A percentile compares a stretch with the other conserved stretches of the same genome.
Conservation (phyloP, 805 yeast genomes). For the Hanseniaspora lindneri region DNA sequence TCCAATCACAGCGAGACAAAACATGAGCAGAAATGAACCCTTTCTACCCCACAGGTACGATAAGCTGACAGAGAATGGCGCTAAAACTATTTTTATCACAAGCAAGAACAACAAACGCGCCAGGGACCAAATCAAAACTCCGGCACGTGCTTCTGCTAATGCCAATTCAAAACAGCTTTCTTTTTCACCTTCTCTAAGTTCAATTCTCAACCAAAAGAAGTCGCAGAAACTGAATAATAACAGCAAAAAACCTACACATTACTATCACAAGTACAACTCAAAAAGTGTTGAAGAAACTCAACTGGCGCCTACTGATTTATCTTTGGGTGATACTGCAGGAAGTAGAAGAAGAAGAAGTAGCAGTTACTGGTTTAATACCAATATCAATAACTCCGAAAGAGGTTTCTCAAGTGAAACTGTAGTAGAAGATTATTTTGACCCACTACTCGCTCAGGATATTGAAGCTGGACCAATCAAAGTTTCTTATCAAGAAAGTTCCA, state of each 20-base stretch:
- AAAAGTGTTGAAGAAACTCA: background rate
- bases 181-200: conserved; percentile 12
- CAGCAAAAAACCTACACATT: background rate
- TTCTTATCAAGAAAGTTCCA: background rate
- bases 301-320: no score
- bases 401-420: background rate
- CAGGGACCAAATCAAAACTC: background rate
- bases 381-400: background rate
- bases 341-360: conserved; percentile 9
- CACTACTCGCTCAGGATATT: background rate
- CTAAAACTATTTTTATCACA: background rate
- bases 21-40: no score
- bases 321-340: background rate
- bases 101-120: background rate
- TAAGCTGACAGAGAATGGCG: no score
- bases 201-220: conserved; percentile 11
- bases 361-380: conserved; percentile 12
- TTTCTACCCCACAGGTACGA: no score
- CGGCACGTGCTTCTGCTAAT: background rate
- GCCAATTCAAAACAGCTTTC: background rate
- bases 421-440: background rate
- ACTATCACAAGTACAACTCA: conserved; percentile 1
- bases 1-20: no score
- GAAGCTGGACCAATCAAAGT: no score
- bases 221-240: conserved; percentile 4